Percentiles rank a stretch among this genome's conserved stretches.
These are phyloP conservation scores for Fusarium domesticum DNA, from an alignment of 2,329 filamentous ascomycete genomes.

Conservation along the genomic window DNA sequence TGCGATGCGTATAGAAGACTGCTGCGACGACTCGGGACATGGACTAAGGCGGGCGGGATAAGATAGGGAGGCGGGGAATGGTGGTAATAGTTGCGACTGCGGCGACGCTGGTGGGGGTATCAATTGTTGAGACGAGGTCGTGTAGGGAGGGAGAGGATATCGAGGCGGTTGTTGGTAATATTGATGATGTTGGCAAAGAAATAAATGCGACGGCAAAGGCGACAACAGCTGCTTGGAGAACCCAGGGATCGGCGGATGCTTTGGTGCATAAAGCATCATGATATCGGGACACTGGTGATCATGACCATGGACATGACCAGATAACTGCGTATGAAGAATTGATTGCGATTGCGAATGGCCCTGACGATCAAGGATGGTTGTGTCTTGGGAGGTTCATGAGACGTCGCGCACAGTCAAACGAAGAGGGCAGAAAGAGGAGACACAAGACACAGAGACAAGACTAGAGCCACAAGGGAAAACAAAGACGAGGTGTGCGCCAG, in stretches of 20 bases:
- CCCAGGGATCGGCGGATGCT: conserved; percentile 33
- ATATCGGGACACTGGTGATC: conserved; percentile 35
- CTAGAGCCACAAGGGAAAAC: conserved; percentile 1
- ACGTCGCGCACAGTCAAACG: neutral
- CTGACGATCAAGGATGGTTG: neutral
- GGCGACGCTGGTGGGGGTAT: conserved; percentile 5
- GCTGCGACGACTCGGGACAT: conserved; percentile 25
- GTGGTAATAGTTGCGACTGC: conserved; percentile 5
- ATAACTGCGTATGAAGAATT: neutral
- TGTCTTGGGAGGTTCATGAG: neutral
- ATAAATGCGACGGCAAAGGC: neutral
- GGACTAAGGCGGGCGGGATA: conserved; percentile 17
- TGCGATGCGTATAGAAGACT: conserved; percentile 23
- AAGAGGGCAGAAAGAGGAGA: neutral
- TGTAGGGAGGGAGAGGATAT: conserved; percentile 8
- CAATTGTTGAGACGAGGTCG: conserved; percentile 12
- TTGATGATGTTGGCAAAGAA: neutral
- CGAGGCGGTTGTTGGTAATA: conserved; percentile 6
- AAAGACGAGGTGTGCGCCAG: neutral
- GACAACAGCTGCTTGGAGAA: conserved; percentile 23
- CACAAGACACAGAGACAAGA: neutral
- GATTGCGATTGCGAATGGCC: neutral
- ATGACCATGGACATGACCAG: conserved; percentile 30
- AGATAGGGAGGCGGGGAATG: conserved; percentile 6
- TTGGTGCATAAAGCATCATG: conserved; percentile 43